Evolutionary conservation across 2,329 filamentous ascomycete species (phyloP), one percentile per base, ranked within the genome.

Genomic region (Fusarium ambrosium): DNA sequence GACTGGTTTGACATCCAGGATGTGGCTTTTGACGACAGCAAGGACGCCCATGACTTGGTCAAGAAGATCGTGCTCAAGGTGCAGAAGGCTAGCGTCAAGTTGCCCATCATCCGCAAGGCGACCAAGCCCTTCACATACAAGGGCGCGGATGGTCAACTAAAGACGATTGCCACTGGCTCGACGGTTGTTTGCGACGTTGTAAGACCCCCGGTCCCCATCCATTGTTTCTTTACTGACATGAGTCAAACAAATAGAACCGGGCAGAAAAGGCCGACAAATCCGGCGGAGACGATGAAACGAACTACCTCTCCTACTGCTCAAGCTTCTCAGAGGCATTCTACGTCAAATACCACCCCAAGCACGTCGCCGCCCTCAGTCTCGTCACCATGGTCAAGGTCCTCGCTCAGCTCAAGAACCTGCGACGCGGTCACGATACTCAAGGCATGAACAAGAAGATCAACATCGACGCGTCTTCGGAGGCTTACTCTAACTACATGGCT

Each of bases 401-500:
- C 0, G 73, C 66, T 0, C 67, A 74, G 34, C 71, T 77, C 20
- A 65, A 78, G 59, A 63, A 74, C 27, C 63, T 67, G 4, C 45
- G 75, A 18, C 72, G 73, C 1, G 66, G 76, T 8, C 64, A 71
- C 20, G 64, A 79, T 1, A 45, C 67, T 0, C 76, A 75, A 2
- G 76, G 70, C 0, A 61, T 55, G 1, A 51, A 65, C 27, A 79
- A 78, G 66, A 72, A 66, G 11, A 22, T 79, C 18, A 51, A 29
- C 4, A 45, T 77, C 2, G 70, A 69, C 9, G 37, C 71, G 0
- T 65, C 74, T 0, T 41, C 39, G 1, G 73, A 77, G 13, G 55
- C 62, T 2, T 78, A 77, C 45, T 61, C 72, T 4, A 77, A 77
- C 61, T 77, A 72, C 66, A 74, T 78, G 72, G 73, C 70, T n/a